Conservation (phyloP, 2,329 filamentous ascomycete species). For the Neonectria coccinea region DNA sequence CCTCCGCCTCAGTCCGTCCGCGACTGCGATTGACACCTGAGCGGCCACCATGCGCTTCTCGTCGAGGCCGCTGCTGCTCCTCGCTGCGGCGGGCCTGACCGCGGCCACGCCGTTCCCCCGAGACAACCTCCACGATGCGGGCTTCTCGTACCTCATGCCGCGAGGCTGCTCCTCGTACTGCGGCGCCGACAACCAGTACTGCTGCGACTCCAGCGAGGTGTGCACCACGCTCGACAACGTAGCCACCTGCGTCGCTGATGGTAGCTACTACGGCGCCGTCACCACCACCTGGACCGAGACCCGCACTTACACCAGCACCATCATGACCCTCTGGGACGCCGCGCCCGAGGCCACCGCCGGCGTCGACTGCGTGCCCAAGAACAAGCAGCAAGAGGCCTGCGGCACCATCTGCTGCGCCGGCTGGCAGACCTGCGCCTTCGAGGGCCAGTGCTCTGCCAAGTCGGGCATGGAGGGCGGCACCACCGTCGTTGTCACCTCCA, state of each 20-base stretch:
- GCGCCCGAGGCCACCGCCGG: constrained; percentile 59
- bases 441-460: constrained; percentile 69
- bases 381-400: constrained; percentile 70
- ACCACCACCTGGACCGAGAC: constrained; percentile 73
- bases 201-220: constrained; percentile 61
- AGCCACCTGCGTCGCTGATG: constrained; percentile 60
- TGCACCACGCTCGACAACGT: constrained; percentile 65
- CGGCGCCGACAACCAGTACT: constrained; percentile 66
- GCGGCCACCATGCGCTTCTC: constrained; percentile 41
- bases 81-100: constrained; percentile 50
- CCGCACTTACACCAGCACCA: constrained; percentile 69
- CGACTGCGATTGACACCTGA: constrained; percentile 7
- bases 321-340: constrained; percentile 62
- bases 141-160: constrained; percentile 63
- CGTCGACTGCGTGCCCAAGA: constrained; percentile 62
- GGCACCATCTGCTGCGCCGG: constrained; percentile 77
- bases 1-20: not conserved
- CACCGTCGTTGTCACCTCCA: constrained; percentile 58
- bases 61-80: constrained; percentile 52
- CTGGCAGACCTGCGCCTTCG: constrained; percentile 73
- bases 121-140: constrained; percentile 61
- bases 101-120: constrained; percentile 63
- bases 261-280: constrained; percentile 52
- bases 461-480: constrained; percentile 58
- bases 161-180: constrained; percentile 65